Evolutionary conservation across 305 asterid species (phyloP), one percentile per base, ranked within the genome.

Genomic region (Solanum aculeatissimum): DNA sequence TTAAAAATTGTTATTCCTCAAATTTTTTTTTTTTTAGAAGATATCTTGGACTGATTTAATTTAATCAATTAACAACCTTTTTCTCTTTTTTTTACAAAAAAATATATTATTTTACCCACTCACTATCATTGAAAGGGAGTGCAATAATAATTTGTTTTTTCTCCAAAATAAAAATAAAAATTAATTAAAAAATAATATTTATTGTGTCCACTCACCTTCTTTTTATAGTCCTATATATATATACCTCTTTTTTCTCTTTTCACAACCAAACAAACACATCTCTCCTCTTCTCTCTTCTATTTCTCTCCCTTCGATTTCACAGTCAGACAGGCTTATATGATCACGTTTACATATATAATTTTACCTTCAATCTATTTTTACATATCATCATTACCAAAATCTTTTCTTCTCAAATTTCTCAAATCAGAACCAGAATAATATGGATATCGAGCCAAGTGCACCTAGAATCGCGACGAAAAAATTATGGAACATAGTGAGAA

Each of bases 401-500:
- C 13, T 45, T 2, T 12, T 45, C 4, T 14, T 47, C 15, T 47
- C 18, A 25, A 63, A 3, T 38, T 12, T 70, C 29, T 38, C 2
- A 71, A 1, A 3, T 21, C 3, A 72, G 21, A 43, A 62, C 1
- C 3, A 6, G 21, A 23, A 60, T 8, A 40, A 47, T 2, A 85
- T 90, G 91, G 90, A 87, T 43, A 69, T 90, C 3, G 92, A 88
- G 49, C 87, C 81, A 62, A 77, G 55, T 27, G 13, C 71, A 1
- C 84, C 87, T 57, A 86, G 53, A 23, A 25, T 86, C 3, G 58
- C 51, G 6, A 87, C 86, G 29, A 88, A 89, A 58, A 91, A 88
- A 40, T 32, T 88, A 11, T 85, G 91, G 90, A 89, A 85, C 47
- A 86, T 87, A 14, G 78, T 88, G 6, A 84, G 87, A 77, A 70